A percentile compares a stretch with the other conserved stretches of the same genome.
phyloP scores from a whole-genome alignment of 208 protist species.

The Crithidia brevicula region DNA sequence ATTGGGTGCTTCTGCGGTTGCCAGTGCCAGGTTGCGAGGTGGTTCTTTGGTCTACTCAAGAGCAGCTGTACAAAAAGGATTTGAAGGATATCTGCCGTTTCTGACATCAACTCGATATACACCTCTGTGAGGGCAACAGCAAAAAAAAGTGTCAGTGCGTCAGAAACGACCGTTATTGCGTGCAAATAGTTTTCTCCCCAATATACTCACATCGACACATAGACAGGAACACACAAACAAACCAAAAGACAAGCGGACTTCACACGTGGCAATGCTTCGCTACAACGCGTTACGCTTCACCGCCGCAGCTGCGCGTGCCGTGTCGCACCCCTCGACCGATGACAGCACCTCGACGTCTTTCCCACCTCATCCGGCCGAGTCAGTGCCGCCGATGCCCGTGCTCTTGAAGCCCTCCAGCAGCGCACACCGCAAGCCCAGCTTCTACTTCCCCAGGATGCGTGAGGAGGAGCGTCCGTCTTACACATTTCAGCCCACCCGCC shows the following conservation, averaged over 20 bases:
- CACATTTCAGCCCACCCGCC: slow-evolving; percentile 36
- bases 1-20: too few species aligned
- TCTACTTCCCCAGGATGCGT: slow-evolving; percentile 81
- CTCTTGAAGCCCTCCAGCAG: slow-evolving; percentile 78
- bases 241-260: neutral
- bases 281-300: neutral
- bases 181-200: too few species aligned
- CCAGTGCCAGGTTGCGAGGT: too few species aligned
- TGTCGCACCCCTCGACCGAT: neutral
- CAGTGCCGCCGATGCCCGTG: slow-evolving; percentile 39
- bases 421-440: slow-evolving; percentile 68
- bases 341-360: neutral
- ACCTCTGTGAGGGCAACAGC: too few species aligned
- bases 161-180: too few species aligned
- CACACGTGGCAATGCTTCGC: neutral
- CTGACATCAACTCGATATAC: too few species aligned
- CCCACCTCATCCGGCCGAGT: slow-evolving; percentile 10
- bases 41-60: too few species aligned
- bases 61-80: too few species aligned
- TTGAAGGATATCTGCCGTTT: too few species aligned
- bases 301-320: neutral
- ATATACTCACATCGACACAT: too few species aligned
- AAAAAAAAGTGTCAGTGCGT: too few species aligned
- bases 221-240: neutral
- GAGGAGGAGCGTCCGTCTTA: slow-evolving; percentile 25